Evolutionary conservation across 352 stramenopile genomes (phyloP), one percentile per base, ranked within the genome.

Genomic region (Phytophthora nicotianae): DNA sequence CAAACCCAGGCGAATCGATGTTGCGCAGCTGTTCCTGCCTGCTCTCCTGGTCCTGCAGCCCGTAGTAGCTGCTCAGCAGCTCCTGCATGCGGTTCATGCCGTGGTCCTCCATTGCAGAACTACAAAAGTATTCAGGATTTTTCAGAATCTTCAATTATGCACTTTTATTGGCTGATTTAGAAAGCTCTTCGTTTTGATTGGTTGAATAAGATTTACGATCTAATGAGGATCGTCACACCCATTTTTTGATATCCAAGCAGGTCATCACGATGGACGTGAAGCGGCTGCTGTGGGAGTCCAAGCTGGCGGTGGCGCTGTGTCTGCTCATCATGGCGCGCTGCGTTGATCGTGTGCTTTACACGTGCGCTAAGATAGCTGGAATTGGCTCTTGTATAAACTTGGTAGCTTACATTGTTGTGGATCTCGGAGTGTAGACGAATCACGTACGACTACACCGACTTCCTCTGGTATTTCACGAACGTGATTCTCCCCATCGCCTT

Each of bases 381-480:
- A 20, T 11, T 14, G 4, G 16, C 8, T 42, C 9, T 42, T 16
- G 19, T 35, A 9, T 63, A 5, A 8, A 47, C 5, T 40, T 32
- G 29, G 14, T 24, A 19, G 19, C 37, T 59, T 9, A 53, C n/a
- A 1, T 32, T 41, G 6, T 3, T 54, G 23, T 32, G 32, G 13
- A 10, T 38, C 13, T 38, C n/a, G 11, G 2, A 19, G 19, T 67
- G 65, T 71, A 92, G 85, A 26, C 86, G 86, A 54, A 90, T 95
- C 60, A 93, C 86, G 58, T 95, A 93, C 60, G 84, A 92, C 57
- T 95, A 95, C 70, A 87, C 76, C n/a, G 72, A 77, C 19, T 95
- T 93, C 62, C 79, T 95, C 10, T 96, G 86, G 86, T 96, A 95
- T 65, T 95, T 95, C 32, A 83, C 81, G 27, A 93, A 94, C 60